Evolutionary conservation across 805 yeast species (phyloP).

Genomic region (Wickerhamomyces canadensis): DNA sequence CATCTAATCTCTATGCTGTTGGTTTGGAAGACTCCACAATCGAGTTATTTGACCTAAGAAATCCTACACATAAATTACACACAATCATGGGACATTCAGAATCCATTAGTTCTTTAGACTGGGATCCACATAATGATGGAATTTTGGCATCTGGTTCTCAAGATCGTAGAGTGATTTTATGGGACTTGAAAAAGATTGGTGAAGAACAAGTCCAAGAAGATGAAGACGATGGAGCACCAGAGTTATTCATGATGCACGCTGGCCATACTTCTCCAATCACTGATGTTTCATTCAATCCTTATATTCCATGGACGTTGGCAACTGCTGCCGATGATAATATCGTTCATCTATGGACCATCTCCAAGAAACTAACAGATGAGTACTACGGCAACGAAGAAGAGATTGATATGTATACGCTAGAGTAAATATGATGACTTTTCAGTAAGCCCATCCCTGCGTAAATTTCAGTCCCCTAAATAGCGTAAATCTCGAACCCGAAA

Average conservation of each 20-base stretch:
- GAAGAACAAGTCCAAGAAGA: conserved; percentile 83
- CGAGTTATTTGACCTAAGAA: conserved; percentile 59
- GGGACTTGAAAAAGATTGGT: conserved; percentile 80
- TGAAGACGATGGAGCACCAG: conserved; percentile 88
- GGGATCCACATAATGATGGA: conserved; percentile 75
- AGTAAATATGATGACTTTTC: conserved; percentile 5
- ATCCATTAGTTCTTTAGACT: conserved; percentile 65
- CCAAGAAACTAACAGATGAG: conserved; percentile 31
- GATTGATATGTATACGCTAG: conserved; percentile 17
- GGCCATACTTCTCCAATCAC: conserved; percentile 79
- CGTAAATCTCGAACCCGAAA: conserved; percentile 2
- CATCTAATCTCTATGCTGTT: conserved; percentile 54
- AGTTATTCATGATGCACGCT: conserved; percentile 85
- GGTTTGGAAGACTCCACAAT: conserved; percentile 68
- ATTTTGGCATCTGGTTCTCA: conserved; percentile 70
- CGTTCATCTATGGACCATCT: conserved; percentile 40
- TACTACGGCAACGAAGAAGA: conserved; percentile 15
- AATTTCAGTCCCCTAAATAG: neutral
- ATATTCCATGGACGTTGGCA: conserved; percentile 70
- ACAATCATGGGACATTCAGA: conserved; percentile 79
- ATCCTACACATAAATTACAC: conserved; percentile 45
- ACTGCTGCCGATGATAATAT: conserved; percentile 43
- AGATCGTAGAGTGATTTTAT: conserved; percentile 71
- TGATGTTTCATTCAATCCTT: conserved; percentile 65
- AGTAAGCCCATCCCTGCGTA: neutral